phyloP scores from a whole-genome alignment of 176 grass and related monocot genomes.

The Zoysia japonica region DNA sequence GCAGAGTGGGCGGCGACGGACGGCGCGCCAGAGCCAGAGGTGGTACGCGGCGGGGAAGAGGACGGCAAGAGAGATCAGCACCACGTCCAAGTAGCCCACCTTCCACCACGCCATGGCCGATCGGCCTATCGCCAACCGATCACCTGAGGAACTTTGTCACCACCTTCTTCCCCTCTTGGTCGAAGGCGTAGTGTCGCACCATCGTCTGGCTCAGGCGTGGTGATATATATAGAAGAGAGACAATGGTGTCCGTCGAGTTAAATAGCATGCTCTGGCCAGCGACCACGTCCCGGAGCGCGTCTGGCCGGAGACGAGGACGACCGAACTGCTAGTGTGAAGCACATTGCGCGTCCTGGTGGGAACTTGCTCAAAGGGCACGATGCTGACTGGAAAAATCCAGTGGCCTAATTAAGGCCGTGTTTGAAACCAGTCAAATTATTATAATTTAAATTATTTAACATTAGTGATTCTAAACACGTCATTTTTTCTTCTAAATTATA shows the following conservation, averaged over 20 bases:
- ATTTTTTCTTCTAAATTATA: no score
- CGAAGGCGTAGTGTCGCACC: background rate
- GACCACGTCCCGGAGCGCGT: background rate
- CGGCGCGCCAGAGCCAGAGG: conserved; percentile 62
- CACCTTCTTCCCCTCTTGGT: no score
- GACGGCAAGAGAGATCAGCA: conserved; percentile 62
- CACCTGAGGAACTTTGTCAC: background rate
- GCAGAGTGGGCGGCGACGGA: conserved; percentile 48
- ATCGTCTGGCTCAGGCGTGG: background rate
- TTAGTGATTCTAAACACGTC: no score
- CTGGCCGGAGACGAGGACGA: background rate
- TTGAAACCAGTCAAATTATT: no score
- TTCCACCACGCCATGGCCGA: background rate
- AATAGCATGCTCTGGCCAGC: background rate
- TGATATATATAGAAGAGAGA: conserved; percentile 3
- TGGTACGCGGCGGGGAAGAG: conserved; percentile 65
- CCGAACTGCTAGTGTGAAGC: conserved; percentile 6
- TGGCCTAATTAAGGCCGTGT: conserved; percentile 18
- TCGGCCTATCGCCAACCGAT: background rate
- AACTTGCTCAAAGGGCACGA: conserved; percentile 36
- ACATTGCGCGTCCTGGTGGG: conserved; percentile 35
- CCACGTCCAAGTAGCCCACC: conserved; percentile 60
- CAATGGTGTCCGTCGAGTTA: background rate
- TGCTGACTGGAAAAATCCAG: background rate
- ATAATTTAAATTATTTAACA: no score